These are phyloP conservation scores for Linnemannia schmuckeri DNA, from an alignment of 192 early-diverging fungal genomes.

Conservation along the genomic window DNA sequence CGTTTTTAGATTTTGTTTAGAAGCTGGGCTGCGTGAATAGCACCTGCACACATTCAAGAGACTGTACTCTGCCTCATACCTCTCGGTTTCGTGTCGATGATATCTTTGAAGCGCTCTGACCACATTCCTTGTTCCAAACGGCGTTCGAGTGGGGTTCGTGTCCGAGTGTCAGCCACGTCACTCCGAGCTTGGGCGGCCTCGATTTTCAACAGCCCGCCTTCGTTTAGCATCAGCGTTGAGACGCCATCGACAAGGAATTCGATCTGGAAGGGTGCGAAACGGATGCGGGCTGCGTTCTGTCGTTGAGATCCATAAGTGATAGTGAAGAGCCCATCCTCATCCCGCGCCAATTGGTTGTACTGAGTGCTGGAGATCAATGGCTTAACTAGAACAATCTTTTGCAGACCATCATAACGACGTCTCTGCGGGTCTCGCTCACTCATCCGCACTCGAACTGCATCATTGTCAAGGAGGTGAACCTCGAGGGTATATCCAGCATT, in stretches of 20 bases:
- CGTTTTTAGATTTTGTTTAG: background rate
- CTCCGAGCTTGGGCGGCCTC: conserved; percentile 67
- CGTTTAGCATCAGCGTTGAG: conserved; percentile 83
- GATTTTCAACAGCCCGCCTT: conserved; percentile 84
- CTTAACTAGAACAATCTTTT: conserved; percentile 67
- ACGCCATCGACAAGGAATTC: conserved; percentile 67
- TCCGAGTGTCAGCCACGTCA: conserved; percentile 29
- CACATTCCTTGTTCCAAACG: conserved; percentile 74
- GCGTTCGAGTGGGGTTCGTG: background rate
- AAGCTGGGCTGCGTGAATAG: background rate
- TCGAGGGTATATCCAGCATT: conserved; percentile 56
- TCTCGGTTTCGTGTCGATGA: conserved; percentile 91
- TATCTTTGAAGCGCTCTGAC: conserved; percentile 90
- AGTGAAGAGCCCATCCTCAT: conserved; percentile 39
- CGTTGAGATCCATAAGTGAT: conserved; percentile 60
- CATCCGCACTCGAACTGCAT: conserved; percentile 69
- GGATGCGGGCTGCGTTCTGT: conserved; percentile 60
- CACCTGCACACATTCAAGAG: background rate
- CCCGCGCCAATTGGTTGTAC: conserved; percentile 16
- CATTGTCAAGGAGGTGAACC: conserved; percentile 68
- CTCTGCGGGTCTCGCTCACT: conserved; percentile 76
- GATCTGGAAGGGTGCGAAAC: conserved; percentile 70
- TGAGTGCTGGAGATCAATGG: conserved; percentile 29
- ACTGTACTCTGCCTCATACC: conserved; percentile 62
- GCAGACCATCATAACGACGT: conserved; percentile 80